Evolutionary conservation across 148 eudicot species (phyloP).

Genomic region (Gaultheria prostrata): DNA sequence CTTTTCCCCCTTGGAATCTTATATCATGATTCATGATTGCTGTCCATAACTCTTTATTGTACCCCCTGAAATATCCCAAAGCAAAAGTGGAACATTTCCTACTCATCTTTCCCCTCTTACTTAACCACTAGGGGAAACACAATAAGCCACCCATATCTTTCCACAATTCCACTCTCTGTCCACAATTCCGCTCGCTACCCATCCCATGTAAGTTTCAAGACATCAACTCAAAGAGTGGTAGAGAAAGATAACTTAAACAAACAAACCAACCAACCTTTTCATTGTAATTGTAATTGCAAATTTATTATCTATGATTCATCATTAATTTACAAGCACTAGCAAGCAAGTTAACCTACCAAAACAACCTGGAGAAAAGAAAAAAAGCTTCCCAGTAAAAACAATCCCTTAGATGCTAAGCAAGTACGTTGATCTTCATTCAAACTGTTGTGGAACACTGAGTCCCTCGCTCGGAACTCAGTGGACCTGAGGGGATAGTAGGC

Average conservation of each 20-base stretch:
- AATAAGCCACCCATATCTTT: neutral
- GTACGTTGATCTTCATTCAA: slow-evolving; percentile 13
- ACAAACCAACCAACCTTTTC: slow-evolving; percentile 6
- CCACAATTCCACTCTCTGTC: neutral
- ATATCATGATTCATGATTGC: neutral
- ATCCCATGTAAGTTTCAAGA: slow-evolving; percentile 6
- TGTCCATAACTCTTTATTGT: slow-evolving; percentile 3
- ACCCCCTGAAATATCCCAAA: slow-evolving; percentile 7
- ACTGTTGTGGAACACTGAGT: slow-evolving; percentile 67
- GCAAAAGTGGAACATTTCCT: slow-evolving; percentile 18
- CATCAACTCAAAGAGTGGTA: neutral
- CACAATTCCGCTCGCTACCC: neutral
- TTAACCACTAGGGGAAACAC: slow-evolving; percentile 7
- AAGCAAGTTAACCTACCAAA: neutral
- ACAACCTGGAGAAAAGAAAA: neutral
- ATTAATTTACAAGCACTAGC: neutral
- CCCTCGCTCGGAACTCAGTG: slow-evolving; percentile 51
- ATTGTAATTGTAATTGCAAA: neutral
- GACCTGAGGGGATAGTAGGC: slow-evolving; percentile 43
- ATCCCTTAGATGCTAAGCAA: slow-evolving; percentile 8
- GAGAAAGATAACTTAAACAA: neutral
- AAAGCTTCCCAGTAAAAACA: neutral
- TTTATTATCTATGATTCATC: neutral
- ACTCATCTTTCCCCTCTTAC: slow-evolving; percentile 11
- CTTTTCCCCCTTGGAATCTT: slow-evolving; percentile 1